Evolutionary conservation across 306 rosid genomes (phyloP), one percentile per base, ranked within the genome.

Genomic region (Medicago ruthenica): DNA sequence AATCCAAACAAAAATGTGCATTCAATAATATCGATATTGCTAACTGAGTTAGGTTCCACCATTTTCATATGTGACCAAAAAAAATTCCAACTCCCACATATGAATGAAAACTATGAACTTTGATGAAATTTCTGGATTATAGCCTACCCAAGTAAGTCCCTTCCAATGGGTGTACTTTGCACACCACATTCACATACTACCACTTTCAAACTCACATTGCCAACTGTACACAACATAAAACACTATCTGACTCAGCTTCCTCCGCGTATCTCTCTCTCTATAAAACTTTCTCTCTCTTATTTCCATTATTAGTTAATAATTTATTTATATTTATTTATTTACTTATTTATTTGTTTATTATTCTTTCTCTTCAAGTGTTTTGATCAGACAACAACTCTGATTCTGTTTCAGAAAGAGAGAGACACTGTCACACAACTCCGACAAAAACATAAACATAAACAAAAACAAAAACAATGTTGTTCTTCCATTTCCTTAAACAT

Each of bases 401-500:
- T 16, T 65, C 16, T 4, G 37, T 16, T 9, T 63, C 8, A 47
- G 42, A 47, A 2, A 31, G 36, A 31, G 10, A 21, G 20, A 21
- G 8, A 57, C 20, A 27, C 34, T 24, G 7, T 9, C 74, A 67
- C 44, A 73, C 41, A 21, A 22, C 57, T 70, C 45, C 22, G 24
- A 12, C 61, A 54, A 54, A 5, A 20, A 17, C 37, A 34, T 34
- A 31, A 31, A 24, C 27, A 45, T 70, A 21, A 42, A 47, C 13
- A 42, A 2, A 44, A 12, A 1, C 74, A 72, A 66, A 83, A 11
- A 59, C 67, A 10, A 37, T 39, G 27, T 2, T 86, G 88, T 60
- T 82, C 31, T 67, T 70, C 59, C 11, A 44, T 67, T 62, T 79
- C 79, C 65, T 71, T 54, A 78, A 77, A 64, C n/a, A 65, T 4